phyloP scores from a whole-genome alignment of 345 rosid species.

The Eucalyptus viminalis region DNA sequence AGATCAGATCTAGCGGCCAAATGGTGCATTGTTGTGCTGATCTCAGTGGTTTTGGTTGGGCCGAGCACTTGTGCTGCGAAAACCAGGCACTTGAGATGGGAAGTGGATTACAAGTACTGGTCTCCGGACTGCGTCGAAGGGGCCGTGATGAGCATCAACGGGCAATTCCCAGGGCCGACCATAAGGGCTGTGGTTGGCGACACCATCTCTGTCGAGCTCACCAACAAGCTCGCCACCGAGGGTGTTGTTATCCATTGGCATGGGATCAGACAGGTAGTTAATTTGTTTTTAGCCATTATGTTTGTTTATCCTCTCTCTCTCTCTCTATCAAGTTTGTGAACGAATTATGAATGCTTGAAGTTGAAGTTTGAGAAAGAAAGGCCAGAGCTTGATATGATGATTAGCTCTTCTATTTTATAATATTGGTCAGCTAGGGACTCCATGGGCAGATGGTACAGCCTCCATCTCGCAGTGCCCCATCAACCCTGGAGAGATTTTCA shows the following conservation, averaged over 20 bases:
- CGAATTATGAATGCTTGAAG: background rate
- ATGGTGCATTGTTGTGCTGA: background rate
- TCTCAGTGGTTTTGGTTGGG: background rate
- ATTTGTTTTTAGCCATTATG: background rate
- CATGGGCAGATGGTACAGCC: constrained; percentile 98
- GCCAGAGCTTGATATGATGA: background rate
- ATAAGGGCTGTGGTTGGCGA: constrained; percentile 62
- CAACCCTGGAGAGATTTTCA: constrained; percentile 69
- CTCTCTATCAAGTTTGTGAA: background rate
- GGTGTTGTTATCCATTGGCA: constrained; percentile 96
- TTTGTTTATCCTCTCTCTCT: background rate
- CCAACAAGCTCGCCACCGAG: constrained; percentile 62
- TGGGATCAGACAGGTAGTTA: constrained; percentile 74
- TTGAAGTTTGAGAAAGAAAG: background rate
- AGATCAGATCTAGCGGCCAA: background rate
- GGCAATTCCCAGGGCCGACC: constrained; percentile 87
- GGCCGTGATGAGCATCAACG: constrained; percentile 73
- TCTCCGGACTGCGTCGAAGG: constrained; percentile 66
- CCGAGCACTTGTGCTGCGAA: background rate
- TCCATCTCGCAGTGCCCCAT: constrained; percentile 76
- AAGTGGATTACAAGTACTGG: constrained; percentile 47
- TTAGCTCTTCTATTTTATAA: background rate
- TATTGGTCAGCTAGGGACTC: constrained; percentile 48
- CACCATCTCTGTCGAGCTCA: constrained; percentile 46
- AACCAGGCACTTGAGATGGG: constrained; percentile 42